These are phyloP conservation scores for Helotiales sp. DNA, from an alignment of 2,329 filamentous ascomycete species.

Conservation along the genomic window DNA sequence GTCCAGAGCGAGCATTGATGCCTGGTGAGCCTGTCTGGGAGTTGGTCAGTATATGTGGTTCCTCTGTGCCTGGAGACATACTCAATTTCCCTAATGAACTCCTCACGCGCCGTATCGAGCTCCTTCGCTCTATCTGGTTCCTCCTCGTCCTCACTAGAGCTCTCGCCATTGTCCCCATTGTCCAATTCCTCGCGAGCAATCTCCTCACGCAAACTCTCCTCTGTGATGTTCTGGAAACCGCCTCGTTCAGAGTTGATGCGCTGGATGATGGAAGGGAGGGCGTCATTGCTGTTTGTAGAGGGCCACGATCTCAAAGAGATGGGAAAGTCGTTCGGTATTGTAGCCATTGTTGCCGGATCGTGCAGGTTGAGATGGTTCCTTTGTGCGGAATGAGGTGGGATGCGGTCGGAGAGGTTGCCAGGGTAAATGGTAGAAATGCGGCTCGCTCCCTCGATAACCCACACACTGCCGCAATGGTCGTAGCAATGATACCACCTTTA, in stretches of 20 bases:
- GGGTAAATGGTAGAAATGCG: not conserved
- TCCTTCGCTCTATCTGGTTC: conserved; percentile 44
- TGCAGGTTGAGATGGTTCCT: not conserved
- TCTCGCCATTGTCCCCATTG: conserved; percentile 50
- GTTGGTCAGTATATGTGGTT: conserved; percentile 25
- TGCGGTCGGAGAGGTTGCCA: not conserved
- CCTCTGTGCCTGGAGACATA: conserved; percentile 38
- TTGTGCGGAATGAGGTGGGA: not conserved
- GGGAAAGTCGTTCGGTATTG: conserved; percentile 49
- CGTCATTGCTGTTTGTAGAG: conserved; percentile 52
- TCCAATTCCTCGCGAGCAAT: conserved; percentile 56
- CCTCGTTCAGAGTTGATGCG: conserved; percentile 81
- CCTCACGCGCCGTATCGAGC: conserved; percentile 55
- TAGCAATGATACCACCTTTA: not conserved
- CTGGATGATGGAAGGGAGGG: conserved; percentile 74
- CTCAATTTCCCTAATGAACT: conserved; percentile 64
- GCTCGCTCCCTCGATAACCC: not conserved
- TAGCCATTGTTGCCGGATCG: conserved; percentile 32
- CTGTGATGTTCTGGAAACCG: conserved; percentile 80
- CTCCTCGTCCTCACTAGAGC: conserved; percentile 55
- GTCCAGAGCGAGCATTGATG: conserved; percentile 74
- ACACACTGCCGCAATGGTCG: not conserved
- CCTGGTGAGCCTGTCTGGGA: conserved; percentile 55
- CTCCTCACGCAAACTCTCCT: conserved; percentile 72
- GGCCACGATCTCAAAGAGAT: conserved; percentile 71